These are phyloP conservation scores for Bothriochloa decipiens DNA, from an alignment of 176 grass and related monocot species.

Conservation along the genomic window DNA sequence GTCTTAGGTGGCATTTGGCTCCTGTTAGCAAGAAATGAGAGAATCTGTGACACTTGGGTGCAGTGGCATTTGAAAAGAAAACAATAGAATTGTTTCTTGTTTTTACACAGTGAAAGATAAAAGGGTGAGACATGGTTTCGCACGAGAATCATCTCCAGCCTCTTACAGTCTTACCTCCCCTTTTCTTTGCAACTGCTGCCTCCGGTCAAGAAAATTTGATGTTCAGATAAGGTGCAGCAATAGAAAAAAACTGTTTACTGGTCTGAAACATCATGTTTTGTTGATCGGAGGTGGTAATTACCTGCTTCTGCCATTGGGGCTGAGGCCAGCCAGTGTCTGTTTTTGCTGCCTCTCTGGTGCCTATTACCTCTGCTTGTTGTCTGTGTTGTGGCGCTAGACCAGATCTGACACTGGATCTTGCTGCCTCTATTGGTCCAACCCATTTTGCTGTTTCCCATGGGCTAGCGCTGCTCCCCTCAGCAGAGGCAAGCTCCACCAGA, in stretches of 20 bases:
- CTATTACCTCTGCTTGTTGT: neutral
- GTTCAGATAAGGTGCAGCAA: neutral
- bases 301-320: neutral
- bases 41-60: neutral
- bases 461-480: neutral
- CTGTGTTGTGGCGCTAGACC: neutral
- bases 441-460: neutral
- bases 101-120: neutral
- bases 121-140: neutral
- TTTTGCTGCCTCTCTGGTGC: neutral
- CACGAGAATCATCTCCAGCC: neutral
- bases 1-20: neutral
- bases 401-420: neutral
- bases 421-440: neutral
- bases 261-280: neutral
- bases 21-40: neutral
- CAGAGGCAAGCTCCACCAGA: neutral
- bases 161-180: neutral
- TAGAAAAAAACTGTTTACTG: neutral
- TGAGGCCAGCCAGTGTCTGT: neutral
- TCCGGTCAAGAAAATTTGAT: neutral
- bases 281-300: neutral
- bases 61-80: neutral
- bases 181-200: neutral
- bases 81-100: neutral